Conservation (phyloP, 176 grass and related monocot species). For the Oryza glaberrima region DNA sequence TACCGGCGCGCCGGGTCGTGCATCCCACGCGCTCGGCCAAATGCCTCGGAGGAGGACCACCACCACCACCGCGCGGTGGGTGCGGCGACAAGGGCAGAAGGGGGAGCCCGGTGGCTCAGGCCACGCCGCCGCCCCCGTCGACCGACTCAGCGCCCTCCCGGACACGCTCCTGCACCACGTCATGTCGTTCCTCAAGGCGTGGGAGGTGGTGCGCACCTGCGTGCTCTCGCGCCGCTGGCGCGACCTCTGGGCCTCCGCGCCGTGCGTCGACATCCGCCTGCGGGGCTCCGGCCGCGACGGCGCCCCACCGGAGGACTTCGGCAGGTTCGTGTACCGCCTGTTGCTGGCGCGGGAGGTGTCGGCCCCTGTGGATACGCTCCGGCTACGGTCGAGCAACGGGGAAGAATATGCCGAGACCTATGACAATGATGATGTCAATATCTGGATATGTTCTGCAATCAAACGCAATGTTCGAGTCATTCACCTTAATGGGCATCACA, state of each 20-base stretch:
- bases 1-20: neutral
- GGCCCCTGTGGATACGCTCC: neutral
- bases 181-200: slow-evolving; percentile 28
- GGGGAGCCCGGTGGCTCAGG: no score
- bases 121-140: neutral
- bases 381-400: neutral
- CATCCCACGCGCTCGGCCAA: neutral
- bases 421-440: neutral
- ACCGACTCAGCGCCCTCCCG: slow-evolving; percentile 47
- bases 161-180: slow-evolving; percentile 43
- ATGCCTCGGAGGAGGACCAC: neutral
- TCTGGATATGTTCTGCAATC: slow-evolving; percentile 23
- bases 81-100: neutral
- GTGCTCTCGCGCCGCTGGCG: slow-evolving; percentile 42
- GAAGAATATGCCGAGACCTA: neutral
- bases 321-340: slow-evolving; percentile 17
- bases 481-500: slow-evolving; percentile 24
- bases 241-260: slow-evolving; percentile 34
- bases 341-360: neutral
- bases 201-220: slow-evolving; percentile 50
- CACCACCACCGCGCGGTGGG: no score
- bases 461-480: slow-evolving; percentile 3
- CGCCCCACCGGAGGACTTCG: neutral
- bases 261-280: slow-evolving; percentile 18
- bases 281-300: neutral